Conservation (phyloP, 768 basidiomycete genomes). For the Lepiota brunneoincarnata region DNA sequence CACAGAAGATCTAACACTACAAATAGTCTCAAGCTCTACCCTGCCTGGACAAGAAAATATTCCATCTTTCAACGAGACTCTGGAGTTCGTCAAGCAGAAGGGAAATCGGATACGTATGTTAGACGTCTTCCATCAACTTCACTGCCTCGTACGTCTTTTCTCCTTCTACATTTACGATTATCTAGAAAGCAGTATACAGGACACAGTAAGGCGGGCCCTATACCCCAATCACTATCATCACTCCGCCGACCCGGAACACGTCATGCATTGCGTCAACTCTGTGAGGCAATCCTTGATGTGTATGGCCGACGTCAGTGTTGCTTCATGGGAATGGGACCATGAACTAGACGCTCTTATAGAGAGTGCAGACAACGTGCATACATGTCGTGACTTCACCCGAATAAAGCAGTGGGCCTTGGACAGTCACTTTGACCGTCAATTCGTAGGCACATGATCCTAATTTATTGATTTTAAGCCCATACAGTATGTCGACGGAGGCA, state of each 20-base stretch:
- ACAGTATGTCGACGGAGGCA: no score
- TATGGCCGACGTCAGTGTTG: conserved; percentile 6
- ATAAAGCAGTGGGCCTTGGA: conserved; percentile 5
- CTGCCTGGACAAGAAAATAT: neutral
- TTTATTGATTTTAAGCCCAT: neutral
- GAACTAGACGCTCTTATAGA: neutral
- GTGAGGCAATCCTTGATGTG: conserved; percentile 9
- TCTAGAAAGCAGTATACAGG: neutral
- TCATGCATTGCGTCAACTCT: conserved; percentile 5
- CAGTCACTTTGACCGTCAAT: conserved; percentile 5
- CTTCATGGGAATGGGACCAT: conserved; percentile 5
- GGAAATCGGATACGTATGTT: neutral
- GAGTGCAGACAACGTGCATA: neutral
- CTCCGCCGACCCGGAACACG: neutral
- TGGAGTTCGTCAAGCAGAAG: neutral
- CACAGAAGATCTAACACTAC: neutral
- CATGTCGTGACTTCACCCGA: conserved; percentile 3
- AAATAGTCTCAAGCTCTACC: conserved; percentile 1
- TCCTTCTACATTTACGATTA: neutral
- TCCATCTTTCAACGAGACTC: neutral
- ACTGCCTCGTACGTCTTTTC: neutral
- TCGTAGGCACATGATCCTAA: neutral
- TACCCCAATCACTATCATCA: conserved; percentile 2
- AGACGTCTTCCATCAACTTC: conserved; percentile 8
- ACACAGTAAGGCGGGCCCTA: neutral